Evolutionary conservation across 2,329 filamentous ascomycete genomes (phyloP), one percentile per base, ranked within the genome.

Genomic region (Ophiostoma australiae): DNA sequence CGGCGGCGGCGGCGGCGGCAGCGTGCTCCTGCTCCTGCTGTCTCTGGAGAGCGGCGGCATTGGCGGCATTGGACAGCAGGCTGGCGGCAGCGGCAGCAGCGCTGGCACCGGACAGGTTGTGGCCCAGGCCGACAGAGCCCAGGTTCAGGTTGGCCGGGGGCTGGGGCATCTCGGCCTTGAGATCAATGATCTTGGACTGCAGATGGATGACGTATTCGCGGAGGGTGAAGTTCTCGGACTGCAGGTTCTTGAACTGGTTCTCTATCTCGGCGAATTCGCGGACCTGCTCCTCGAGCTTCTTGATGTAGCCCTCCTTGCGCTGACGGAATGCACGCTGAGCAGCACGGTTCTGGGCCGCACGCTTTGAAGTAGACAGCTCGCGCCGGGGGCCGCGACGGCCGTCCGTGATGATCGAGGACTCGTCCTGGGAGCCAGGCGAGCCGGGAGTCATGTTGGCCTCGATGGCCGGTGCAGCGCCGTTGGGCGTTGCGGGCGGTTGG

Each of bases 311-410:
- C 81, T 99, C 95, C 79, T 99, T 99, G 74, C 95, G 91, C 82
- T 98, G 94, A 61, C 95, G 92, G 81, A 99, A 99, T 61, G 95
- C 95, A 79, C 95, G 89, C 94, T 99, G 95, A 70, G 95, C 95
- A 76, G 94, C 95, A 79, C 95, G 86, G 78, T 99, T 99, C 79
- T 99, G 95, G 11, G 95, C 95, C 37, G 95, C 95, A 75, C 95
- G 91, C 83, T 98, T 99, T 52, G 93, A 97, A 65, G 94, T 95
- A 35, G 94, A 97, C 73, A 99, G 83, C 81, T 97, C 94, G 70
- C 95, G 87, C 81, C 95, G 87, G 81, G 97, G 97, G 15, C 90
- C 90, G 81, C 95, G 94, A 69, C 90, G 86, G 74, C 89, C 87
- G 74, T 91, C 81, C 74, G 69, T 68, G 13, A 71, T 35, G 15